Evolutionary conservation across 345 rosid species (phyloP).

Genomic region (Sonneratia caseolaris): DNA sequence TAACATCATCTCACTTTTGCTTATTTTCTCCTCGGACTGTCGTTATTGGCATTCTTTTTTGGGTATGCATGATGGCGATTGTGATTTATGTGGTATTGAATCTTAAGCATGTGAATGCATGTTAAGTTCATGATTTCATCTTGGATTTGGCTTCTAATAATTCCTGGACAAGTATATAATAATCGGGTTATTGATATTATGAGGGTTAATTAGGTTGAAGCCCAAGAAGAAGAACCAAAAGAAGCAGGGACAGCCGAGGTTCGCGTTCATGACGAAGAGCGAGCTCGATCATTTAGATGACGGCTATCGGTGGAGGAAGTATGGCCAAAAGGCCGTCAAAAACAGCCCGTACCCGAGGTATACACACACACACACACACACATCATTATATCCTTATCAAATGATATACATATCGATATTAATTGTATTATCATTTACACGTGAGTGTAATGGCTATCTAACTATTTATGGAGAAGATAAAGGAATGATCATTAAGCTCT

Average conservation of each 20-base stretch:
- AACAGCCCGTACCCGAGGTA: conserved; percentile 98
- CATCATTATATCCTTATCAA: neutral
- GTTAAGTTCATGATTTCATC: neutral
- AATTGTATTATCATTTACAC: neutral
- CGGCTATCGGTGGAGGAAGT: conserved; percentile 95
- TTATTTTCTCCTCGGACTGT: no score
- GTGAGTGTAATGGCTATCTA: no score
- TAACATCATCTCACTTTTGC: no score
- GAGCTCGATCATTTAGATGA: conserved; percentile 95
- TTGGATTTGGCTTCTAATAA: neutral
- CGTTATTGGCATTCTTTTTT: no score
- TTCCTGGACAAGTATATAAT: neutral
- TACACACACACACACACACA: neutral
- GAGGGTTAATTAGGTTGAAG: conserved; percentile 55
- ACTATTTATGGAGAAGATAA: neutral
- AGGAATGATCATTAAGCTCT: neutral
- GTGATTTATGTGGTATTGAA: neutral
- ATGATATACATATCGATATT: neutral
- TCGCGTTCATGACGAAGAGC: conserved; percentile 95
- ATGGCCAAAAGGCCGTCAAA: conserved; percentile 97
- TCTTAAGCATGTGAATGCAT: neutral
- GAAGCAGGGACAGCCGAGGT: conserved; percentile 67
- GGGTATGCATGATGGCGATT: no score
- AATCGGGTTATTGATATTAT: neutral
- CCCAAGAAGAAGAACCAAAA: conserved; percentile 81